Evolutionary conservation across 495 filamentous ascomycete species (phyloP), one percentile per base, ranked within the genome.

Genomic region (Trichocladium uniseriatum): DNA sequence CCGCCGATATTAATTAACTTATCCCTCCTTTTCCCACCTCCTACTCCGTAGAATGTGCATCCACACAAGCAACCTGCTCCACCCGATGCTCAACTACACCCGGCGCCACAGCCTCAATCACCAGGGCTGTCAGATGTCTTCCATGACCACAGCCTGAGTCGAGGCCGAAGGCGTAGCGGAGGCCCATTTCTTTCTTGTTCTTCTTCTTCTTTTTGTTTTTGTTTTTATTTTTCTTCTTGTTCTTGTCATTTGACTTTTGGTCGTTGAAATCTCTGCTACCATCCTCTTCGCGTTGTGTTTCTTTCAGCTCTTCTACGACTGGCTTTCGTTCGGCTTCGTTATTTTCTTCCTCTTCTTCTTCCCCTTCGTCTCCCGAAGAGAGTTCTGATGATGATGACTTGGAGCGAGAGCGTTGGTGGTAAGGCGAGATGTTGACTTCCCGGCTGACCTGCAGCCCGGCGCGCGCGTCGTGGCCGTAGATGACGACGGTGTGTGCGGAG

Each of bases 391-490:
- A 21, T 3, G 32, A 24, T 10, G 32, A 16, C 7, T 22, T 4
- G 3, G 32, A 27, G 10, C 14, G 11, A 22, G 20, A 28, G 6
- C 11, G 6, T 10, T 27, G 9, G 7, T 31, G 24, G 20, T 53
- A 48, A 3, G 63, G 62, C 6, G 86, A 64, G 35, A 65, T 57
- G 40, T 50, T 45, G 6, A 60, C 52, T 18, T 49, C 18, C 7
- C 43, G 39, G 9, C 60, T 43, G 16, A 49, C 43, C 37, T 83
- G 79, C 15, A 94, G 73, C 0, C 86, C 87, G 0, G 68, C 62
- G 35, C 79, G 79, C 34, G 87, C 77, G 62, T 97, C 86, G 60
- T 98, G 92, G 3, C 91, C 92, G 60, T 95, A 98, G 40, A 92
- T 79, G 2, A 16, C 46, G 34, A 39, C 21, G 57, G 47, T 3